phyloP scores from a whole-genome alignment of 306 rosid species.

The Cercis canadensis region DNA sequence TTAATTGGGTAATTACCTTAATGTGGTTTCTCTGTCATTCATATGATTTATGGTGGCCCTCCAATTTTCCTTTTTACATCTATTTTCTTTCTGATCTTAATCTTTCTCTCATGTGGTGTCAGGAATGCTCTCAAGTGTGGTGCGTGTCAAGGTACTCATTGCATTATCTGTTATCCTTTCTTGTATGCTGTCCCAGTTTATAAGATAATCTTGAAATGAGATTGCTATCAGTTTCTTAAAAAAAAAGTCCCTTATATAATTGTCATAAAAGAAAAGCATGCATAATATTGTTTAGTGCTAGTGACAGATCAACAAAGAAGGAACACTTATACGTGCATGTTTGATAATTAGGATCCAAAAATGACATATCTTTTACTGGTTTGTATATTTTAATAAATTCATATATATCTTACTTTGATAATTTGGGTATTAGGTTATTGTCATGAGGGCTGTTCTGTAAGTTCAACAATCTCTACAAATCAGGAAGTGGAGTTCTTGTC shows the following conservation, averaged over 20 bases:
- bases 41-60: neutral
- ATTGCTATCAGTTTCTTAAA: conserved; percentile 20
- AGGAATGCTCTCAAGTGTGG: conserved; percentile 79
- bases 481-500: conserved; percentile 53
- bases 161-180: conserved; percentile 20
- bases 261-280: conserved; percentile 6
- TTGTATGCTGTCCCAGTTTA: conserved; percentile 14
- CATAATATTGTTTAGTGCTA: neutral
- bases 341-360: conserved; percentile 28
- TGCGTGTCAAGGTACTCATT: conserved; percentile 79
- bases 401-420: conserved; percentile 26
- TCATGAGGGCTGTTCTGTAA: conserved; percentile 67
- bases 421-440: conserved; percentile 69
- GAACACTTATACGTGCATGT: neutral
- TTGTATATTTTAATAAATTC: conserved; percentile 8
- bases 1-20: conserved; percentile 56
- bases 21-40: conserved; percentile 16
- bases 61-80: conserved; percentile 13
- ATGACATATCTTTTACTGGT: neutral
- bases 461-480: conserved; percentile 50
- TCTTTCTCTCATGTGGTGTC: conserved; percentile 47
- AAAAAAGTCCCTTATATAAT: neutral
- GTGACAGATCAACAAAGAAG: too few relatives aligned
- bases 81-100: conserved; percentile 21
- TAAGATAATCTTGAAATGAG: conserved; percentile 8